Percentiles rank a stretch among this genome's conserved stretches.
phyloP scores from a whole-genome alignment of 257 asterid genomes.

The Sherardia arvensis region DNA sequence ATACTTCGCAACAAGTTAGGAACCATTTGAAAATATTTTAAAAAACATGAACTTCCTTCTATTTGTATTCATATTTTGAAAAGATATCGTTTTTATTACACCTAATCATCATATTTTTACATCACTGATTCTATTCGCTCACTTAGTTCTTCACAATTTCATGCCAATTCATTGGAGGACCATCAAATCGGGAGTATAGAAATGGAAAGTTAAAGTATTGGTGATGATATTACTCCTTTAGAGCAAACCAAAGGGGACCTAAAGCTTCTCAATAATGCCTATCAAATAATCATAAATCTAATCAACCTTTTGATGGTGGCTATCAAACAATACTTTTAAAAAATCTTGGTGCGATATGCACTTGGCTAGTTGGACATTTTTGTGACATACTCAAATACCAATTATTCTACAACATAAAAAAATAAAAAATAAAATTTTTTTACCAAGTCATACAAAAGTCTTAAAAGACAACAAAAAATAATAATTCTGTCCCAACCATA shows the following conservation, averaged over 20 bases:
- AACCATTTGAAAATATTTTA: too few species aligned
- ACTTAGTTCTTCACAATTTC: too few species aligned
- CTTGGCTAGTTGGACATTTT: neutral
- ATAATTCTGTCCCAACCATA: neutral
- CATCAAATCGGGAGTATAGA: neutral
- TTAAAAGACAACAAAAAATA: neutral
- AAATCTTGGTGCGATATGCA: neutral
- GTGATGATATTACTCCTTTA: neutral
- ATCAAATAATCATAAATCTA: neutral
- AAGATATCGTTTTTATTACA: too few species aligned
- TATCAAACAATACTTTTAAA: neutral
- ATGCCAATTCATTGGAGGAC: too few species aligned
- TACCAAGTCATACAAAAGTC: neutral
- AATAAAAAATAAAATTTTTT: too few species aligned
- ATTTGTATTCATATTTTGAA: too few species aligned
- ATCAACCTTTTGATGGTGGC: neutral
- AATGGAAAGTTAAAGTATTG: neutral
- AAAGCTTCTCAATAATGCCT: neutral
- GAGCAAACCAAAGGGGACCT: neutral
- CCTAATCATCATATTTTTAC: too few species aligned
- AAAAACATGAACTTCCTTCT: too few species aligned
- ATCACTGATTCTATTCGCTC: too few species aligned
- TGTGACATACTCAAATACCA: neutral
- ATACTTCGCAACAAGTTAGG: too few species aligned
- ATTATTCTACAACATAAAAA: neutral